A percentile compares a stretch with the other conserved stretches of the same genome.
phyloP scores from a whole-genome alignment of 2,329 filamentous ascomycete genomes.

The Juglanconis sp. region DNA sequence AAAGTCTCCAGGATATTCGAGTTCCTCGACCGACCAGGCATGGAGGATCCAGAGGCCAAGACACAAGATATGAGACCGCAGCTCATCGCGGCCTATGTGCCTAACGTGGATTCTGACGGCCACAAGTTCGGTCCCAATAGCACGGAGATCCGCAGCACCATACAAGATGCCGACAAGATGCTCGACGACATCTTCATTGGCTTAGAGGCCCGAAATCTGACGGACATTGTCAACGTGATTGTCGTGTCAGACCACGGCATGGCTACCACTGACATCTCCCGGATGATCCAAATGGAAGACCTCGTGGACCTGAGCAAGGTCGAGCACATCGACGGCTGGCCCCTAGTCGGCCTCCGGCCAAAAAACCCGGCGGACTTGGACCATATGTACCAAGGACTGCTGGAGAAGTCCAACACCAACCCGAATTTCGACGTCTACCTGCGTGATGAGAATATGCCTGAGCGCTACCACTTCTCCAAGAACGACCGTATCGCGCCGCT shows the following conservation, averaged over 20 bases:
- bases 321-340: constrained; percentile 90
- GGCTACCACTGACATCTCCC: constrained; percentile 81
- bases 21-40: constrained; percentile 80
- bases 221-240: constrained; percentile 85
- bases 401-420: constrained; percentile 55
- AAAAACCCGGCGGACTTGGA: constrained; percentile 66
- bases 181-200: constrained; percentile 72
- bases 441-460: constrained; percentile 82
- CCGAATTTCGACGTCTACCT: constrained; percentile 84
- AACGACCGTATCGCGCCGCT: constrained; percentile 89
- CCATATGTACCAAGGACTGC: constrained; percentile 61
- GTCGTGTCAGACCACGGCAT: constrained; percentile 98
- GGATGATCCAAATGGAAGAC: constrained; percentile 87
- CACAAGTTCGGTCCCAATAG: constrained; percentile 92
- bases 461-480: constrained; percentile 83
- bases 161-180: constrained; percentile 78
- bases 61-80: constrained; percentile 68
- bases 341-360: constrained; percentile 81
- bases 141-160: constrained; percentile 80
- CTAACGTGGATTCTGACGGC: constrained; percentile 83
- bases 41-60: constrained; percentile 52
- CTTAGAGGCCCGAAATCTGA: constrained; percentile 77
- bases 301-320: constrained; percentile 75
- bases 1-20: constrained; percentile 79
- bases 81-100: constrained; percentile 90